phyloP scores from a whole-genome alignment of 140 eudicot genomes.

The Senecio squalidus region DNA sequence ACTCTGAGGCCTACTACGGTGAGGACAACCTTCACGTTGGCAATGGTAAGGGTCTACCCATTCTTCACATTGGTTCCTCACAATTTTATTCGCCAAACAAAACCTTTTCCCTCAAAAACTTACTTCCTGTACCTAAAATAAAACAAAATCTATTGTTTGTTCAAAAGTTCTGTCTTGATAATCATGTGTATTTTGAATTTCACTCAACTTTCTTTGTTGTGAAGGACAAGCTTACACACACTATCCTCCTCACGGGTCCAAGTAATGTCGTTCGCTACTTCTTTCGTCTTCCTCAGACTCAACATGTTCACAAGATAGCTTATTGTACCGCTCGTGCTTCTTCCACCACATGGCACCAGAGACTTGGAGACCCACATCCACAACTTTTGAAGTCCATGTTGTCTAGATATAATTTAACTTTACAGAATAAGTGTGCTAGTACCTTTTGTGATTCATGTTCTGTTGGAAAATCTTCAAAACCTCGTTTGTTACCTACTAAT shows the following conservation, averaged over 20 bases:
- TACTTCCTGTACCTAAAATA: neutral
- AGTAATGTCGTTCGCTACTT: neutral
- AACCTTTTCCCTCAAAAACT: neutral
- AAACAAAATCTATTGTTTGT: neutral
- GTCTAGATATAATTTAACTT: neutral
- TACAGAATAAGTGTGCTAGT: neutral
- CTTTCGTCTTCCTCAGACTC: neutral
- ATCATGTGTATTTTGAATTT: neutral
- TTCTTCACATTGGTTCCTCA: neutral
- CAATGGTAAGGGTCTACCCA: neutral
- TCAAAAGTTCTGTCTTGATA: neutral
- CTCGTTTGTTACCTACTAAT: neutral
- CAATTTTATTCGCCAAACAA: neutral
- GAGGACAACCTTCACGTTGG: neutral
- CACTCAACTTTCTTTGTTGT: neutral
- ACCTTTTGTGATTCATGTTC: neutral
- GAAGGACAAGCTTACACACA: neutral
- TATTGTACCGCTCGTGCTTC: neutral
- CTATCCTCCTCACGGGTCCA: neutral
- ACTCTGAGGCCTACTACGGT: neutral
- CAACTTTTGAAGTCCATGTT: neutral
- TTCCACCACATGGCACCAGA: neutral
- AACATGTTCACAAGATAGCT: neutral
- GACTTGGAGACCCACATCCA: neutral
- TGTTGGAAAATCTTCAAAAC: neutral